Conservation (phyloP, 2,329 filamentous ascomycete genomes). For the Talaromyces amestolkiae region DNA sequence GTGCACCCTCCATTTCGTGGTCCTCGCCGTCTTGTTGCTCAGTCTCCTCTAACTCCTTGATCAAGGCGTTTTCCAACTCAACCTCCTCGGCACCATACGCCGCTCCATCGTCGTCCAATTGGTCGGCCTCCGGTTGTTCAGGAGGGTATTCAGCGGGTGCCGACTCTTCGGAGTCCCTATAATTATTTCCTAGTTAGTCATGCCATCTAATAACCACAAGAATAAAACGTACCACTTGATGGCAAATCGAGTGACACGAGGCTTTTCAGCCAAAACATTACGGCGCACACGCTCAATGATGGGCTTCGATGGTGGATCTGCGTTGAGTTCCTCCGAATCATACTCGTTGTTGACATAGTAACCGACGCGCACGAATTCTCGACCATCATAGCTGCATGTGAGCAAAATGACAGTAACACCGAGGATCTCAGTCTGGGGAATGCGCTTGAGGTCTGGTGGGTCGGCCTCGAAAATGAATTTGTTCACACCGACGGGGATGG, state of each 20-base stretch:
- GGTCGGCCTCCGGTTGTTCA: conserved; percentile 94
- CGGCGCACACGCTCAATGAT: conserved; percentile 87
- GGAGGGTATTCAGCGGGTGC: conserved; percentile 94
- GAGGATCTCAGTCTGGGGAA: conserved; percentile 91
- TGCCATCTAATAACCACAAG: neutral
- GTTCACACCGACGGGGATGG: conserved; percentile 96
- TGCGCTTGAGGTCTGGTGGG: conserved; percentile 82
- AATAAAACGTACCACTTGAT: conserved; percentile 81
- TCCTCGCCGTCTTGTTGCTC: conserved; percentile 61
- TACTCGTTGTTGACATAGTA: conserved; percentile 99
- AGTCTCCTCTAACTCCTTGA: conserved; percentile 51
- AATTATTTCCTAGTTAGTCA: conserved; percentile 7
- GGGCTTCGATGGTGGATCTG: conserved; percentile 87
- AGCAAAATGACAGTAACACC: conserved; percentile 96
- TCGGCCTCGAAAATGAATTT: conserved; percentile 98
- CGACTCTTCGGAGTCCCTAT: conserved; percentile 94
- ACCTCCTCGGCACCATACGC: conserved; percentile 89
- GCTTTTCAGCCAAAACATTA: conserved; percentile 95
- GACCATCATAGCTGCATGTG: conserved; percentile 91
- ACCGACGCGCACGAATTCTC: conserved; percentile 95
- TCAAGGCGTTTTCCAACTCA: conserved; percentile 65
- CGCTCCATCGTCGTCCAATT: conserved; percentile 74
- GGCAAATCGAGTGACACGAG: conserved; percentile 91
- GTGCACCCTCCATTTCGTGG: conserved; percentile 71
- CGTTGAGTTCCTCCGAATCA: conserved; percentile 81